Conservation (phyloP, 2,329 filamentous ascomycete species). For the Tolypocladium tundrense region DNA sequence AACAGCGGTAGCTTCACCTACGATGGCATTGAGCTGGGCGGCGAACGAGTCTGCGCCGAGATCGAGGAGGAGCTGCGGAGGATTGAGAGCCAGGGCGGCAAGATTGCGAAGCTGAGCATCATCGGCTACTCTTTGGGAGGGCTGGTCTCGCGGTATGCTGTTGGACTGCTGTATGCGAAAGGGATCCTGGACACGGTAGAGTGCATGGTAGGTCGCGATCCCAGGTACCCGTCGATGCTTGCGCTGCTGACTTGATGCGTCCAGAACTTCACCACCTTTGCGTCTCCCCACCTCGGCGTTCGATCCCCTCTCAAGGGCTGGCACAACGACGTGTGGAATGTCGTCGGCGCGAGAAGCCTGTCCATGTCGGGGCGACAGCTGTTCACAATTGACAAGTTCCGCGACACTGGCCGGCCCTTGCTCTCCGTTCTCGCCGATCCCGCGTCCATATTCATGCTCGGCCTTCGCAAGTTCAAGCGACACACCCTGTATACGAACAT, state of each 20-base stretch:
- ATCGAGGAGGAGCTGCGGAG: conserved; percentile 53
- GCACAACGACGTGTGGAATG: conserved; percentile 64
- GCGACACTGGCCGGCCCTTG: conserved; percentile 70
- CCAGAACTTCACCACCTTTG: conserved; percentile 88
- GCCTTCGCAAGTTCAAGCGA: conserved; percentile 63
- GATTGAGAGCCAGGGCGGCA: conserved; percentile 51
- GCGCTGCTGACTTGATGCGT: conserved; percentile 4
- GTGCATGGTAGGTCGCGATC: conserved; percentile 51
- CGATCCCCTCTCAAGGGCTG: conserved; percentile 57
- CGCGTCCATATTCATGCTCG: conserved; percentile 75
- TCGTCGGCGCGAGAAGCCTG: conserved; percentile 70
- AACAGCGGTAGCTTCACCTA: conserved; percentile 66
- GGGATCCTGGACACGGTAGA: conserved; percentile 70
- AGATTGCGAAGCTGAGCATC: conserved; percentile 73
- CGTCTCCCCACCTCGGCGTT: conserved; percentile 72
- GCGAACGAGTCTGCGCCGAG: conserved; percentile 56
- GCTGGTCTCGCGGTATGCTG: conserved; percentile 73
- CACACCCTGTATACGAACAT: conserved; percentile 79
- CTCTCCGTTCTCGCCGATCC: conserved; percentile 75
- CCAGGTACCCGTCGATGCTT: background rate
- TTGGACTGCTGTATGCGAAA: conserved; percentile 73
- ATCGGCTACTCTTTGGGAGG: conserved; percentile 87
- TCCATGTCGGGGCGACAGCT: conserved; percentile 79
- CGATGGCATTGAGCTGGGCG: conserved; percentile 58
- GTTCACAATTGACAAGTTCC: conserved; percentile 78